Conservation (phyloP, 2,329 filamentous ascomycete species). For the Intubia oerlemansii region DNA sequence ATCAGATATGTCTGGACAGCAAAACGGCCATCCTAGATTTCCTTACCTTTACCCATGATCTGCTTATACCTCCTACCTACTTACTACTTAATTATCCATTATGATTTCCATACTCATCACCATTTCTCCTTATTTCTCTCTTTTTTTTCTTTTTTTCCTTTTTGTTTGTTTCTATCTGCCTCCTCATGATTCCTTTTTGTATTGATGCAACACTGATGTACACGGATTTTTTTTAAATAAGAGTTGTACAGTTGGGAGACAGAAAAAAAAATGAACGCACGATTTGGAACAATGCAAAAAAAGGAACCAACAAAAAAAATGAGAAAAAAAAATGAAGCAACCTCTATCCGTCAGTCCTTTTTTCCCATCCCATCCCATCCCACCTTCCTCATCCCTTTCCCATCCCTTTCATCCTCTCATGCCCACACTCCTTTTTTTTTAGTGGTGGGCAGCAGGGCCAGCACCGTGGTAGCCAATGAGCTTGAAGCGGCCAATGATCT, state of each 20-base stretch:
- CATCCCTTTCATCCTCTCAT: background rate
- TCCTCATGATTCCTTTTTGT: too few relatives aligned
- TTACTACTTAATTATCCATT: too few relatives aligned
- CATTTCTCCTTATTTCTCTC: too few relatives aligned
- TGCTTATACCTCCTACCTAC: too few relatives aligned
- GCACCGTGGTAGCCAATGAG: slow-evolving; percentile 73
- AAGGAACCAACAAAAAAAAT: too few relatives aligned
- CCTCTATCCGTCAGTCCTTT: background rate
- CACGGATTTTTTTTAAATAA: slow-evolving; percentile 1
- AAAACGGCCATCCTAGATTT: background rate
- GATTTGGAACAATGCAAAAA: background rate
- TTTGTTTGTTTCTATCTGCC: too few relatives aligned
- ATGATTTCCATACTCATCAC: too few relatives aligned
- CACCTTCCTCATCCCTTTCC: slow-evolving; percentile 1
- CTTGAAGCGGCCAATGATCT: slow-evolving; percentile 94
- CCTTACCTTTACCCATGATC: background rate
- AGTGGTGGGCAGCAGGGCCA: slow-evolving; percentile 19
- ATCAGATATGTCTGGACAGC: slow-evolving; percentile 3
- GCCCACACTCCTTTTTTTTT: background rate
- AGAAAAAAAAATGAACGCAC: background rate
- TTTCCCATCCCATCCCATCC: background rate
- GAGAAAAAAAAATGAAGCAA: too few relatives aligned
- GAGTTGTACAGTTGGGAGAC: slow-evolving; percentile 4
- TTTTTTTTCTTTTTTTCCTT: too few relatives aligned
- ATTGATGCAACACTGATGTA: too few relatives aligned